Evolutionary conservation across 306 rosid species (phyloP), one percentile per base, ranked within the genome.

Genomic region (Begonia masoniana): DNA sequence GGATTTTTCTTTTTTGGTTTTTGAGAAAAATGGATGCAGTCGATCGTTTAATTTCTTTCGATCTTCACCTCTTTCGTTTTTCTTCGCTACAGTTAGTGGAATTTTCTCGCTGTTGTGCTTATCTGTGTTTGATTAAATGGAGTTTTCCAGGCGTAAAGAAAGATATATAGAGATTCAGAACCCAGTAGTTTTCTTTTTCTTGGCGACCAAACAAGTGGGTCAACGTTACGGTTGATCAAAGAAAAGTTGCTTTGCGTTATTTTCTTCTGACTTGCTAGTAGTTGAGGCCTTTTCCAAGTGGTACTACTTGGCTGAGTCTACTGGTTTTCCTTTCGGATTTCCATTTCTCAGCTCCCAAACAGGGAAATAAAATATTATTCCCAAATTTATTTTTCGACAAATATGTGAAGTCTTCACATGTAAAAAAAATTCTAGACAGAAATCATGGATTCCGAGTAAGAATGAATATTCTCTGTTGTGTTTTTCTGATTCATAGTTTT

Each of bases 401-500:
- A 31, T 31, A 31, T 5, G 9, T 31, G 1, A 21, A 3, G 24
- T 21, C 24, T 21, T 21, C 24, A 21, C 39, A 31, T 31, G 39
- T 31, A 31, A 31, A 31, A 17, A 26, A 47, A 68, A 65, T 41
- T 58, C 47, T 62, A 35, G 35, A 51, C 46, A 5, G 55, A 58
- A 55, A 68, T 55, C 62, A 50, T 65, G 72, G 79, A 74, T 48
- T 57, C 67, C 71, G 55, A 24, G 15, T 56, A 62, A 47, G 80
- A 41, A 4, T 71, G 70, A 65, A 74, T 73, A 70, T 71, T 76
- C 69, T 56, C 57, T 70, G 42, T 55, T 54, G 51, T 54, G 56
- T 42, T 56, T 62, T 70, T 57, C 69, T 47, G 52, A 56, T 68
- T 59, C 68, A 51, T 10, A 13, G 24, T 51, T 35, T 62, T 66